Base-by-base conservation (phyloP, 139 green algal genomes). In the Chlorella sp. region DNA sequence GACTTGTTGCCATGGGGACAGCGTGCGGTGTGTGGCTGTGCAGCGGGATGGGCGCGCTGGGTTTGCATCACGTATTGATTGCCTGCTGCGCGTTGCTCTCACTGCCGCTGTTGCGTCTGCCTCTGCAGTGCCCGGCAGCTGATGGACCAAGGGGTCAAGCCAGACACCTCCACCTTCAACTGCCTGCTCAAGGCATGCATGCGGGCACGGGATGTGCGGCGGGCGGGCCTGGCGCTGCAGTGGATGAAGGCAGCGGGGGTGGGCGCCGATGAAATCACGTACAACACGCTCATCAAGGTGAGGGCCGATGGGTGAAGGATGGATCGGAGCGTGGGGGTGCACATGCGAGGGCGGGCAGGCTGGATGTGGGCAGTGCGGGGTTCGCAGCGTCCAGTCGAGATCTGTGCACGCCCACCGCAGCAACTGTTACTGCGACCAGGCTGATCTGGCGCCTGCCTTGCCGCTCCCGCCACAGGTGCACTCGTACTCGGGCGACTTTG, bases 141-240 rank as follows among this genome's bases (percentile, higher is more conserved):
- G 87, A 73, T 88, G 67, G 67, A 68, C 8, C 87, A 82, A 16
- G 87, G 84, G 3, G n/a, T 91, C 40, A 38, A 56, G 34, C 72
- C 89, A 5, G 92, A 95, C 76, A 82, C 87, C 44, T 85, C 88
- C 64, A 95, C 92, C 44, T 94, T 89, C 68, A 95, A 90, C 78
- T 80, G 84, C 30, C 75, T 95, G 58, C 64, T 95, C 30, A 94
- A 90, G 56, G 84, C 89, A 13, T 94, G 91, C 84, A 91, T 86
- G 74, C 48, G 74, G 40, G 65, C 69, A 13, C 69, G 69, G 17
- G 79, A 93, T 24, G 87, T 76, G 64, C 79, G 89, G 82, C 80
- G 87, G 56, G 92, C 93, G 28, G 86, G 81, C 80, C 70, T 89
- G 36, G 85, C 89, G 51, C 75, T 91, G n/a, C 22, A 64, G 20